phyloP scores from a whole-genome alignment of 768 basidiomycete species.

The Macrolepiota albuminosa region DNA sequence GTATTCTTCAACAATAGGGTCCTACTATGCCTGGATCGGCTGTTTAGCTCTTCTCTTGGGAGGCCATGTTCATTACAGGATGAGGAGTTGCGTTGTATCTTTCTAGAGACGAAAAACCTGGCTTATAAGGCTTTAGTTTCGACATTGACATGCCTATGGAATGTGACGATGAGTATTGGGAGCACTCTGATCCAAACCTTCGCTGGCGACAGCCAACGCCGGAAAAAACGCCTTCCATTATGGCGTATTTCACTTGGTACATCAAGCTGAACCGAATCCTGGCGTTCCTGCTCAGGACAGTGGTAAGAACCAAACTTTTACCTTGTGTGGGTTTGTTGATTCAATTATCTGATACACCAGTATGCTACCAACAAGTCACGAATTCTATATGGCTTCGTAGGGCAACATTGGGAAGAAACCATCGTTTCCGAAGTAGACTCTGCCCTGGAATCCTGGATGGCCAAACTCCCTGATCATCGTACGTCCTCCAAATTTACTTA shows the following conservation, averaged over 20 bases:
- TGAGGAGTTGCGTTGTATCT: conserved; percentile 54
- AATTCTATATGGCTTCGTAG: conserved; percentile 56
- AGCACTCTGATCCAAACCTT: conserved; percentile 47
- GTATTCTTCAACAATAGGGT: conserved; percentile 32
- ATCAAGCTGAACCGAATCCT: conserved; percentile 61
- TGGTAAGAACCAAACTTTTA: conserved; percentile 35
- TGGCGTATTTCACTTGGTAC: conserved; percentile 51
- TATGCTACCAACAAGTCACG: conserved; percentile 82
- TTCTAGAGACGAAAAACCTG: conserved; percentile 1
- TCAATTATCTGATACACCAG: conserved; percentile 27
- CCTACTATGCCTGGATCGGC: conserved; percentile 47
- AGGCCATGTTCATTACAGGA: conserved; percentile 76
- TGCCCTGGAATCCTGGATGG: conserved; percentile 65
- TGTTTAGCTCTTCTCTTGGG: conserved; percentile 52
- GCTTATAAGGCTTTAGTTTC: conserved; percentile 39
- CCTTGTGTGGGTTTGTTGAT: neutral
- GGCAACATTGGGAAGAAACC: conserved; percentile 58
- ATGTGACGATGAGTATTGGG: conserved; percentile 77
- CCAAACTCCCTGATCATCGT: conserved; percentile 58
- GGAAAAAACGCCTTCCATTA: conserved; percentile 44
- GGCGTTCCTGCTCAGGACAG: conserved; percentile 60
- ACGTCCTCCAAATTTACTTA: conserved; percentile 16
- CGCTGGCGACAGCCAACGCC: conserved; percentile 64
- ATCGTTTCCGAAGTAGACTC: conserved; percentile 70
- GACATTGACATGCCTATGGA: conserved; percentile 65